phyloP scores from a whole-genome alignment of 2,329 filamentous ascomycete genomes.

The Fusarium falciforme region DNA sequence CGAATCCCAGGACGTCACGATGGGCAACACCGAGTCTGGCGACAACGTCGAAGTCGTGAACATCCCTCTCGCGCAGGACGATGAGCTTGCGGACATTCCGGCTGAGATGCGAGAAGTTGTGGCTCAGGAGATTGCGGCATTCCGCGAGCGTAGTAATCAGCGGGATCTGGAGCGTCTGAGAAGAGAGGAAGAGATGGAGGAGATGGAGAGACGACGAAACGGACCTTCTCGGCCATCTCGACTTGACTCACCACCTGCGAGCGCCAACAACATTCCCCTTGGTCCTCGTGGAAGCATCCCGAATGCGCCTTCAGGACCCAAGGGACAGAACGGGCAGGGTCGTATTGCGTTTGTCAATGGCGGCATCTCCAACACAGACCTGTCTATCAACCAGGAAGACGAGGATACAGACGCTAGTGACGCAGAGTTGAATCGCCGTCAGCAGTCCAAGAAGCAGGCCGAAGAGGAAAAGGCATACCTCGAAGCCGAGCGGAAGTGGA shows the following conservation, averaged over 20 bases:
- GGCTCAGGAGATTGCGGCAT: constrained; percentile 91
- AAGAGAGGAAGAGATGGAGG: constrained; percentile 92
- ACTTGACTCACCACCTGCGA: constrained; percentile 75
- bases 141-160: constrained; percentile 89
- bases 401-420: constrained; percentile 91
- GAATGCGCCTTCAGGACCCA: constrained; percentile 77
- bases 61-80: constrained; percentile 87
- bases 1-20: constrained; percentile 76
- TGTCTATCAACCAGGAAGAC: constrained; percentile 74
- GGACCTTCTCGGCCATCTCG: constrained; percentile 71
- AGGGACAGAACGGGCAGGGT: constrained; percentile 71
- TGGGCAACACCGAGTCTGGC: constrained; percentile 73
- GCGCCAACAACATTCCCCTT: constrained; percentile 68
- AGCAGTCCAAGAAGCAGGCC: constrained; percentile 75
- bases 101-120: constrained; percentile 97
- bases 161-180: constrained; percentile 89
- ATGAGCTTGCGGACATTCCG: constrained; percentile 94
- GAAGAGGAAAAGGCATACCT: constrained; percentile 85
- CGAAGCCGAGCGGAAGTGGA: constrained; percentile 90
- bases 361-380: constrained; percentile 70
- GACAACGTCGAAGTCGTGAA: constrained; percentile 87
- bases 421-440: constrained; percentile 81
- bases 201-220: constrained; percentile 81
- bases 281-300: constrained; percentile 64
- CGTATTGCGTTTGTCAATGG: constrained; percentile 85